A percentile compares a stretch with the other conserved stretches of the same genome.
Evolutionary conservation across 768 basidiomycete genomes (phyloP).

Genomic region (Mycena kentingensis): DNA sequence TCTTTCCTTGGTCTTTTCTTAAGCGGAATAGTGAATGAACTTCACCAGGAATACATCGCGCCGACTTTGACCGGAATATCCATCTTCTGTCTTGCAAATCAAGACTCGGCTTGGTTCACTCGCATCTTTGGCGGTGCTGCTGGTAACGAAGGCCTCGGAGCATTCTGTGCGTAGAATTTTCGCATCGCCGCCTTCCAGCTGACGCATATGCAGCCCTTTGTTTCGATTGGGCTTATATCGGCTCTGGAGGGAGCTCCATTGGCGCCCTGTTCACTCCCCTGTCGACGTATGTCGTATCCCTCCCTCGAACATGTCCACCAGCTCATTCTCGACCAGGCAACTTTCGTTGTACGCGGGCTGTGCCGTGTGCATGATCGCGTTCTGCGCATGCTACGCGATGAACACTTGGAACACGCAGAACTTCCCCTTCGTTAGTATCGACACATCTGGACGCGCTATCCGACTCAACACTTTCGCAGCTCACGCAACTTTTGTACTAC

Average conservation of each 20-base stretch:
- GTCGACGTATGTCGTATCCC: too few relatives aligned
- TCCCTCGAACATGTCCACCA: too few relatives aligned
- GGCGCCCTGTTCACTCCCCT: conserved; percentile 45
- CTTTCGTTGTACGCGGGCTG: conserved; percentile 46
- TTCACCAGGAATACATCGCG: conserved; percentile 12
- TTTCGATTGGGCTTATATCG: conserved; percentile 56
- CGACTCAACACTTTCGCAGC: too few relatives aligned
- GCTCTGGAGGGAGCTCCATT: conserved; percentile 38
- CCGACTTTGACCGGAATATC: conserved; percentile 47
- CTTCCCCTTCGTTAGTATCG: conserved; percentile 44
- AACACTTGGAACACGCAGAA: conserved; percentile 31
- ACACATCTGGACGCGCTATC: too few relatives aligned
- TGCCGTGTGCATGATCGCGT: conserved; percentile 43
- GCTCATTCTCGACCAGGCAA: too few relatives aligned
- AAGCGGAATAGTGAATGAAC: background rate
- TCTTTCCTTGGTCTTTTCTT: background rate
- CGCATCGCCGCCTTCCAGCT: too few relatives aligned
- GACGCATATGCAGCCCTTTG: too few relatives aligned
- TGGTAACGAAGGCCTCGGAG: conserved; percentile 56
- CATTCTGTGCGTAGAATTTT: too few relatives aligned
- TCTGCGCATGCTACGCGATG: conserved; percentile 29
- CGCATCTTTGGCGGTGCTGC: conserved; percentile 54
- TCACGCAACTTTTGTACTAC: conserved; percentile 35
- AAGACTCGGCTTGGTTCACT: conserved; percentile 41
- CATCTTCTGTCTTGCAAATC: conserved; percentile 45